Evolutionary conservation across 2,329 filamentous ascomycete species (phyloP).

Genomic region (Xylariaceae sp.): DNA sequence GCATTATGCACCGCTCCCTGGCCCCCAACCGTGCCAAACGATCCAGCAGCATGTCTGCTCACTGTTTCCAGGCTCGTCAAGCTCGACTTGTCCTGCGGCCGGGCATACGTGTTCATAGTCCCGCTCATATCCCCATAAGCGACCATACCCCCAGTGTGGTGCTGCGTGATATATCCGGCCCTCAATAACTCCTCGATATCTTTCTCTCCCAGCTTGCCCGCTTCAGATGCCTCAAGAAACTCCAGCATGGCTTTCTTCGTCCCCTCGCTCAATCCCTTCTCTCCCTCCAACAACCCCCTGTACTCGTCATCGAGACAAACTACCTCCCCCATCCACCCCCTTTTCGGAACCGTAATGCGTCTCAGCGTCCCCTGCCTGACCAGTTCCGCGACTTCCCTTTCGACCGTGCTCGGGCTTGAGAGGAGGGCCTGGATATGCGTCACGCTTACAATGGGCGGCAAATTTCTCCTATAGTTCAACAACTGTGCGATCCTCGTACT

Average conservation of each 20-base stretch:
- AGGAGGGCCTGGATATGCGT: slow-evolving; percentile 64
- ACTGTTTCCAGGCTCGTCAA: slow-evolving; percentile 60
- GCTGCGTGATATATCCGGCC: slow-evolving; percentile 62
- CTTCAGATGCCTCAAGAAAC: slow-evolving; percentile 50
- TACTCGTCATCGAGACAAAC: slow-evolving; percentile 58
- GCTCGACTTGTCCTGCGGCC: slow-evolving; percentile 52
- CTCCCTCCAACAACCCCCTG: slow-evolving; percentile 41
- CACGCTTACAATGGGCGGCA: slow-evolving; percentile 63
- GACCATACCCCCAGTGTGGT: slow-evolving; percentile 33
- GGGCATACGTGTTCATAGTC: slow-evolving; percentile 39
- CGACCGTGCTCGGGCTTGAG: slow-evolving; percentile 58
- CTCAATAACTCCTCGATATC: slow-evolving; percentile 51
- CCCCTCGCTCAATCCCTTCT: slow-evolving; percentile 34
- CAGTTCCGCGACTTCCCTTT: slow-evolving; percentile 64
- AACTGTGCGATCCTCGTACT: slow-evolving; percentile 60
- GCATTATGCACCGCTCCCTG: slow-evolving; percentile 59
- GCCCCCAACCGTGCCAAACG: slow-evolving; percentile 65
- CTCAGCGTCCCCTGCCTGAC: slow-evolving; percentile 53
- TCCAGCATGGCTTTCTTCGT: slow-evolving; percentile 49
- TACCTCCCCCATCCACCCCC: slow-evolving; percentile 60
- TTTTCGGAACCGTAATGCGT: slow-evolving; percentile 59
- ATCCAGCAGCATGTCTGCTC: slow-evolving; percentile 63
- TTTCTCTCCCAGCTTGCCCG: slow-evolving; percentile 37
- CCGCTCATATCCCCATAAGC: slow-evolving; percentile 29
- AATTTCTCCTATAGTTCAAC: slow-evolving; percentile 53